phyloP scores from a whole-genome alignment of 148 eudicot genomes.

The Agrostemma githago region DNA sequence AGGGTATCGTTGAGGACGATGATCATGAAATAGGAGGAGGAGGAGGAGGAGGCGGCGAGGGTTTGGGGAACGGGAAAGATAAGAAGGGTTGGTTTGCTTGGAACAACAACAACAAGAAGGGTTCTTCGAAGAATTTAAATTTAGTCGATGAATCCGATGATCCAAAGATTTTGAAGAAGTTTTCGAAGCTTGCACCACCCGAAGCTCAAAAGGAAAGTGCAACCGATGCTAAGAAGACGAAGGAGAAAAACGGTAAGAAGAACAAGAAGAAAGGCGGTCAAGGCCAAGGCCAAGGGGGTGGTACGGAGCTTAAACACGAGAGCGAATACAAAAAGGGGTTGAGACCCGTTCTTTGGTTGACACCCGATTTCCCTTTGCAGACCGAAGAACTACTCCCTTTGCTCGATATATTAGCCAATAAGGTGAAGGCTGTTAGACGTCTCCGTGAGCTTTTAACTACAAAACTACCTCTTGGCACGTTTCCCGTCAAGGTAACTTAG shows the following conservation, averaged over 20 bases:
- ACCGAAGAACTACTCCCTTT: conserved; percentile 92
- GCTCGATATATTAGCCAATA: conserved; percentile 89
- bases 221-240: conserved; percentile 47
- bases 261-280: conserved; percentile 55
- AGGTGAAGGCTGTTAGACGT: conserved; percentile 90
- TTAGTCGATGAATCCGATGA: conserved; percentile 53
- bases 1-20: conserved; percentile 52
- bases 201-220: conserved; percentile 49
- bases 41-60: conserved; percentile 47
- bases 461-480: conserved; percentile 79
- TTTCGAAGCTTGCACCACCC: conserved; percentile 54
- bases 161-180: conserved; percentile 54
- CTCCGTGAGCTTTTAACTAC: conserved; percentile 89
- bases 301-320: conserved; percentile 57
- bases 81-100: conserved; percentile 83
- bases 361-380: conserved; percentile 82
- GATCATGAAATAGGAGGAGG: conserved; percentile 51
- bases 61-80: conserved; percentile 57
- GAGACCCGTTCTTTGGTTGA: conserved; percentile 86
- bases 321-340: conserved; percentile 87
- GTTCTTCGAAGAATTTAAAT: conserved; percentile 31
- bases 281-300: conserved; percentile 32
- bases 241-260: conserved; percentile 67
- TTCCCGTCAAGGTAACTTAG: conserved; percentile 79
- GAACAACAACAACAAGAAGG: conserved; percentile 48